Conservation (phyloP, 1,284 basidiomycete genomes). For the Rhodotorula sp. region DNA sequence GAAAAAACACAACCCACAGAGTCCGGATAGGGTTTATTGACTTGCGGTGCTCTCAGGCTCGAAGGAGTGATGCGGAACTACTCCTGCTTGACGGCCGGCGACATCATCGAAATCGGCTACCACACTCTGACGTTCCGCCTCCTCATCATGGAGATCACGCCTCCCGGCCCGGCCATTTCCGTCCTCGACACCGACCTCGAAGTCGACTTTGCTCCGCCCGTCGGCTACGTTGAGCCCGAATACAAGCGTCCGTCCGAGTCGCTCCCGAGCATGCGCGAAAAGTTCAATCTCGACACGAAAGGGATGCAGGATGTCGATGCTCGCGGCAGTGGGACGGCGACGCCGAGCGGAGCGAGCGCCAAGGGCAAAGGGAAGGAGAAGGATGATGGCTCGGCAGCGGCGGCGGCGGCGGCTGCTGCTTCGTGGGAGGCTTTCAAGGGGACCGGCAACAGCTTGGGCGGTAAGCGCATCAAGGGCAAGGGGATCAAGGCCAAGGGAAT, state of each 20-base stretch:
- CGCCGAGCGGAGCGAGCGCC: slow-evolving; percentile 29
- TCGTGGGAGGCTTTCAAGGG: slow-evolving; percentile 89
- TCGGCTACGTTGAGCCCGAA: slow-evolving; percentile 81
- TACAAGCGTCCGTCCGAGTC: slow-evolving; percentile 66
- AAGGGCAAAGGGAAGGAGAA: slow-evolving; percentile 28
- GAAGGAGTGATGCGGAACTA: slow-evolving; percentile 95
- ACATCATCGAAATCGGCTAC: slow-evolving; percentile 54
- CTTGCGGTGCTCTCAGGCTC: slow-evolving; percentile 58
- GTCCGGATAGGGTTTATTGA: no score
- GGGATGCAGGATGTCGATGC: slow-evolving; percentile 49
- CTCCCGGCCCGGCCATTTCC: slow-evolving; percentile 79
- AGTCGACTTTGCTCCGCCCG: slow-evolving; percentile 62
- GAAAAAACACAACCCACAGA: background rate
- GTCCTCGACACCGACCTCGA: slow-evolving; percentile 96
- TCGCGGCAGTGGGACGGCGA: slow-evolving; percentile 42
- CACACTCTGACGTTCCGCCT: slow-evolving; percentile 86
- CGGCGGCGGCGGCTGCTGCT: slow-evolving; percentile 56
- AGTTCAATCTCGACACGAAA: slow-evolving; percentile 81
- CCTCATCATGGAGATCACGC: slow-evolving; percentile 86
- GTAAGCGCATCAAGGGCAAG: slow-evolving; percentile 87
- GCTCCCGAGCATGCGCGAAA: slow-evolving; percentile 91
- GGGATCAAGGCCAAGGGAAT: slow-evolving; percentile 78
- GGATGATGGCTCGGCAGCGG: slow-evolving; percentile 49
- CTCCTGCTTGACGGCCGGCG: slow-evolving; percentile 57
- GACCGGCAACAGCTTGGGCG: slow-evolving; percentile 80